These are phyloP conservation scores for Kipferlia bialata DNA, from an alignment of 78 protist species.

Conservation along the genomic window DNA sequence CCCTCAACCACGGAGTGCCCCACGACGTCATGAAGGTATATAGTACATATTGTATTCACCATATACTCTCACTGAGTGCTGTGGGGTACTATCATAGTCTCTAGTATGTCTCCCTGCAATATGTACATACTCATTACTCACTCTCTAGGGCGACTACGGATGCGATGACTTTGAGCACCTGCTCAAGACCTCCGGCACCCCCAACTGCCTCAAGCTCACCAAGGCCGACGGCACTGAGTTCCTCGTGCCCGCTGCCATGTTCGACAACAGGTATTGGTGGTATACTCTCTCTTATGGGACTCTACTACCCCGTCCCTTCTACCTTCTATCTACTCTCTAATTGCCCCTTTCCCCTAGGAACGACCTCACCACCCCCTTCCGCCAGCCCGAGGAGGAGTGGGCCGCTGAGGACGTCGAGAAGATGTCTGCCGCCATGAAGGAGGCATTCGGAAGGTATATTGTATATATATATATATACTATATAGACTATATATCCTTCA, in stretches of 20 bases:
- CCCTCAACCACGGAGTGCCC: conserved; percentile 34
- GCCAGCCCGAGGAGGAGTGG: conserved; percentile 8
- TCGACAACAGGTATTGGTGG: conserved; percentile 34
- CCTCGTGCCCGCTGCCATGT: conserved; percentile 27
- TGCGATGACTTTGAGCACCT: conserved; percentile 21
- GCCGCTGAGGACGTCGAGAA: conserved; percentile 5
- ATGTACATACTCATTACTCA: too few species aligned
- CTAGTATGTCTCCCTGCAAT: too few species aligned
- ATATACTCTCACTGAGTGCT: background rate
- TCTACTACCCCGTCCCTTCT: too few species aligned
- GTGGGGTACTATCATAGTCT: too few species aligned
- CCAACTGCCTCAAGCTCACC: conserved; percentile 2
- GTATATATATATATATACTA: too few species aligned
- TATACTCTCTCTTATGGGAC: too few species aligned
- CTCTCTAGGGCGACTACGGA: conserved; percentile 29
- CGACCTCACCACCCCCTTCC: conserved; percentile 25
- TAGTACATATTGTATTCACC: background rate
- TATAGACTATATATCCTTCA: too few species aligned
- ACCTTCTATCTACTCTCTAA: too few species aligned
- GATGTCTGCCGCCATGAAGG: conserved; percentile 10
- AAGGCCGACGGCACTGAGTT: background rate
- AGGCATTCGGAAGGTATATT: too few species aligned
- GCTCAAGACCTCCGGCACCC: background rate
- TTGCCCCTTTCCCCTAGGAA: too few species aligned
- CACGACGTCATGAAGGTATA: conserved; percentile 32